Percentiles rank a stretch among this genome's conserved stretches.
Evolutionary conservation across 2,329 filamentous ascomycete species (phyloP).

Genomic region (Aspergillus sp.): DNA sequence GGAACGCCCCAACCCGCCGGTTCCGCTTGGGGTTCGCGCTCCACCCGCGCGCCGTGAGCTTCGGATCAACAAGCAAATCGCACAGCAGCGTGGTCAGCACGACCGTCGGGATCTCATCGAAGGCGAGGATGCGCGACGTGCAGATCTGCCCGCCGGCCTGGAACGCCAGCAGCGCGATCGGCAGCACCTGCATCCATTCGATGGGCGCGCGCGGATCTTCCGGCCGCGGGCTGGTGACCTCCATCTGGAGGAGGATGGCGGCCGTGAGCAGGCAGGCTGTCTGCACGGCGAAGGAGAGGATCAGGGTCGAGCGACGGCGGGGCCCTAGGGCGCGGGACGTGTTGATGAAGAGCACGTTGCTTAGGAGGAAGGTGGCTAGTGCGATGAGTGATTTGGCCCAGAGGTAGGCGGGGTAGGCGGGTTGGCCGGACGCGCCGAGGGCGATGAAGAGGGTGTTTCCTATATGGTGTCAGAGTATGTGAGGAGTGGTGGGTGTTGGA

Average conservation of each 20-base stretch:
- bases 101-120: conserved; percentile 43
- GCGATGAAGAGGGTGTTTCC: conserved; percentile 47
- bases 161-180: conserved; percentile 40
- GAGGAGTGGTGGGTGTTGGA: not conserved
- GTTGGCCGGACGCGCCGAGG: conserved; percentile 42
- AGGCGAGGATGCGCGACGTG: conserved; percentile 34
- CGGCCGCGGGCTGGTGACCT: conserved; percentile 30
- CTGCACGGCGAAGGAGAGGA: conserved; percentile 41
- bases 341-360: conserved; percentile 41
- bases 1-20: conserved; percentile 34
- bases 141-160: conserved; percentile 43
- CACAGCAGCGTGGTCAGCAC: conserved; percentile 42
- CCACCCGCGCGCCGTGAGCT: conserved; percentile 17
- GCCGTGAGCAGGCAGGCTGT: conserved; percentile 33
- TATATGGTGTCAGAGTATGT: conserved; percentile 11
- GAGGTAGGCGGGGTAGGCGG: conserved; percentile 37
- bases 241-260: conserved; percentile 34
- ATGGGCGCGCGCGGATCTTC: conserved; percentile 31
- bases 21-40: conserved; percentile 33
- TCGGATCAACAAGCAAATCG: conserved; percentile 38
- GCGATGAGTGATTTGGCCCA: conserved; percentile 45
- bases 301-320: conserved; percentile 37
- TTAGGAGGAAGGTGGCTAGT: conserved; percentile 37
- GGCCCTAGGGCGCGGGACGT: conserved; percentile 30
- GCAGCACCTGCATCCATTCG: conserved; percentile 37